Evolutionary conservation across 441 rosid genomes (phyloP), one percentile per base, ranked within the genome.

Genomic region (Euphorbia corollata): DNA sequence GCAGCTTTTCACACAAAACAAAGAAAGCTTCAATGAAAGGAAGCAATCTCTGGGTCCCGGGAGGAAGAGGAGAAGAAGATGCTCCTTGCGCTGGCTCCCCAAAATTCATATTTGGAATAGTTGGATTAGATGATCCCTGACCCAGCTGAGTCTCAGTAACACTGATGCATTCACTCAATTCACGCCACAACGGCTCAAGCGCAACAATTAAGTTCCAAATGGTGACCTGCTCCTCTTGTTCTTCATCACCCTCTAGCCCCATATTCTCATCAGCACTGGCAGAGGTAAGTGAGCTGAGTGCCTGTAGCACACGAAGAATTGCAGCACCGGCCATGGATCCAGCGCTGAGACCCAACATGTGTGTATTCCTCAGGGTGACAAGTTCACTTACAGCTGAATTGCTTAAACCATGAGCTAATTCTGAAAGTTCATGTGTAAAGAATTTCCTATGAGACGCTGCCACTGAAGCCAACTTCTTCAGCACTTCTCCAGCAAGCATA

Each of bases 11-110:
- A 74, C 96, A 92, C 78, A 92, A 79, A 50, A 95, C 96, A 82
- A 95, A 92, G 81, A 95, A 95, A 56, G 99, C 97, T 73, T 95
- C 99, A 59, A 95, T 87, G 68, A 87, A 91, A 65, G 99, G 97
- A 70, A 95, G 83, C 67, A 95, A 85, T 69, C 90, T 87, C 78
- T 92, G 98, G 61, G 97, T 87, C 71, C 97, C 99, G 6, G 96
- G 87, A 54, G 96, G 90, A 79, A 95, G 91, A 61, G 92, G 79
- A 48, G 97, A 79, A 2, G 85, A 80, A 64, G 86, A 76, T 65
- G 93, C 55, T 66, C 89, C 85, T 67, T 79, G 88, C 67, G 74
- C 80, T 67, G 85, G 88, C 63, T 87, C 97, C 59, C 83, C 88
- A 5, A 79, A 74, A 82, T 77, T 83, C 43, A 82, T 65, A 51